Evolutionary conservation across 2,329 filamentous ascomycete species (phyloP).

Genomic region (Amphichorda felina): DNA sequence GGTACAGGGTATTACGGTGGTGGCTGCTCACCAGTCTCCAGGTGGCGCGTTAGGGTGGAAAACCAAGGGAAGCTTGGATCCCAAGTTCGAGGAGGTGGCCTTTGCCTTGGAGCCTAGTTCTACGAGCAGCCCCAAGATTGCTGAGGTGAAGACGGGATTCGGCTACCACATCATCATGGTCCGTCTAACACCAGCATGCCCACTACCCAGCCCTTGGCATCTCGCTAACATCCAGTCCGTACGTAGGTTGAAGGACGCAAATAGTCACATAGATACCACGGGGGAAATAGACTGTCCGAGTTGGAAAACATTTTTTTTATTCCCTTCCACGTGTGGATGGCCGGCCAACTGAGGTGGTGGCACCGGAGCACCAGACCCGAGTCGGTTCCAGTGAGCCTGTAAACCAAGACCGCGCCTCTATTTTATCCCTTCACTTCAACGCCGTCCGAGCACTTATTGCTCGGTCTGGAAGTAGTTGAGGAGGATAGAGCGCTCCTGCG

Average conservation of each 20-base stretch:
- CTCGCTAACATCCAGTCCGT: slow-evolving; percentile 2
- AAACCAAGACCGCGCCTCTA: slow-evolving; percentile 24
- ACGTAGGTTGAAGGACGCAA: slow-evolving; percentile 29
- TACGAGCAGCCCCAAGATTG: slow-evolving; percentile 50
- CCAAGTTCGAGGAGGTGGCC: slow-evolving; percentile 61
- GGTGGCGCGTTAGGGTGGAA: slow-evolving; percentile 67
- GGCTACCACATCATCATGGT: slow-evolving; percentile 79
- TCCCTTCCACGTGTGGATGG: slow-evolving; percentile 23
- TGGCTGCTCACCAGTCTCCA: too few species aligned
- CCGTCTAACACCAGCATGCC: too few species aligned
- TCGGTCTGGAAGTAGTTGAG: slow-evolving; percentile 84
- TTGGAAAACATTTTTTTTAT: slow-evolving; percentile 29
- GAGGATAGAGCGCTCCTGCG: slow-evolving; percentile 94
- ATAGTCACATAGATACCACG: slow-evolving; percentile 9
- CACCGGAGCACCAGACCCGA: slow-evolving; percentile 1
- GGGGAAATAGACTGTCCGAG: too few species aligned
- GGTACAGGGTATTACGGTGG: too few species aligned
- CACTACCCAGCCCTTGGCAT: too few species aligned
- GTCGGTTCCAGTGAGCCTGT: slow-evolving; percentile 12
- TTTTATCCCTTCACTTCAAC: slow-evolving; percentile 21
- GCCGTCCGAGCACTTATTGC: slow-evolving; percentile 10
- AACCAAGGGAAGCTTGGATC: slow-evolving; percentile 52
- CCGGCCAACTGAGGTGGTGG: slow-evolving; percentile 28
- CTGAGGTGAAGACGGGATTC: slow-evolving; percentile 60
- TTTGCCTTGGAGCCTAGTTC: slow-evolving; percentile 58